These are phyloP conservation scores for Neocatenulostroma microsporum DNA, from an alignment of 2,329 filamentous ascomycete genomes.

Conservation along the genomic window DNA sequence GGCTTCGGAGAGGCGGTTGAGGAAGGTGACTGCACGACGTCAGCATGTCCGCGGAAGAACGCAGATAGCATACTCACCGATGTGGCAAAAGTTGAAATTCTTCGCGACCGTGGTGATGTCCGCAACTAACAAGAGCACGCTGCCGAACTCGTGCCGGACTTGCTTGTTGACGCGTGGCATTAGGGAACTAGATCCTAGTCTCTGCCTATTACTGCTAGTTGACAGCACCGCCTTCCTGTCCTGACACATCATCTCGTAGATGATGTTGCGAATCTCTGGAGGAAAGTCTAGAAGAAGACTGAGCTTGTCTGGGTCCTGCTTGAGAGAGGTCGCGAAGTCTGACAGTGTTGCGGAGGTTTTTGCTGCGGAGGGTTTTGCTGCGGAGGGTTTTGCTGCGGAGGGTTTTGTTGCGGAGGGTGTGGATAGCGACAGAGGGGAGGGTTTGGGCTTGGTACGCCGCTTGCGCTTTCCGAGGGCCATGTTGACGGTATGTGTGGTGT, in stretches of 20 bases:
- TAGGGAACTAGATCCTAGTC: neutral
- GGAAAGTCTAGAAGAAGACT: conserved; percentile 5
- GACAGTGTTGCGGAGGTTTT: no score
- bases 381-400: no score
- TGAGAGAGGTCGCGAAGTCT: conserved; percentile 6
- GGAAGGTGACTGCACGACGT: conserved; percentile 10
- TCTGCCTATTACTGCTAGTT: neutral
- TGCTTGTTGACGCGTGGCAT: conserved; percentile 7
- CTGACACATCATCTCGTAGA: conserved; percentile 8
- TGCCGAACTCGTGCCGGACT: conserved; percentile 6
- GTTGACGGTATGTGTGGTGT: no score
- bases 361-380: no score
- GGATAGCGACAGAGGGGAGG: no score
- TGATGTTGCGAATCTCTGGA: conserved; percentile 8
- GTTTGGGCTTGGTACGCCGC: no score
- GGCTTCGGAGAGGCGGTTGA: conserved; percentile 4
- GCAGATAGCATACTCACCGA: no score
- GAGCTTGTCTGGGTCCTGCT: neutral
- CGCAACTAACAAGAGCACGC: neutral
- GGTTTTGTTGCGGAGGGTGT: no score
- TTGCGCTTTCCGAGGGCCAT: conserved; percentile 1
- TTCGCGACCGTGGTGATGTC: conserved; percentile 1
- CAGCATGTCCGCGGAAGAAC: no score
- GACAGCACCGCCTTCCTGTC: conserved; percentile 1
- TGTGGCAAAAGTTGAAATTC: conserved; percentile 10